These are phyloP conservation scores for Exsudoporus frostii DNA, from an alignment of 768 basidiomycete genomes.

Conservation along the genomic window DNA sequence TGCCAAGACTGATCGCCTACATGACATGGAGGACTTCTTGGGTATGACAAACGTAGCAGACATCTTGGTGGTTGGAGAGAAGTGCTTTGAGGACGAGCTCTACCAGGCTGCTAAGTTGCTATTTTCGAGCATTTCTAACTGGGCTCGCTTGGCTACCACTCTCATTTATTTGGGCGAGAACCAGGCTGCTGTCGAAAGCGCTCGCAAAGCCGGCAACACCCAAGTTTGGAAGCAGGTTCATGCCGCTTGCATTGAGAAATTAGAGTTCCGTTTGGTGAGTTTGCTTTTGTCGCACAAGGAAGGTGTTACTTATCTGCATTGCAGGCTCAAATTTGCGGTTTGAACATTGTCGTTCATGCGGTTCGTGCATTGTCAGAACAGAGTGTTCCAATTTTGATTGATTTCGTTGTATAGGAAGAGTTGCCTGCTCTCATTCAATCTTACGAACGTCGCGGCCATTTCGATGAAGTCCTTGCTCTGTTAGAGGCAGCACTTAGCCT, in stretches of 20 bases:
- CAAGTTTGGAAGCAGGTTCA: constrained; percentile 99
- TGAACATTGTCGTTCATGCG: constrained; percentile 95
- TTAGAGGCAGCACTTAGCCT: constrained; percentile 94
- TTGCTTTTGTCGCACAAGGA: background rate
- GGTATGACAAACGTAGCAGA: constrained; percentile 99
- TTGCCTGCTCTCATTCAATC: constrained; percentile 67
- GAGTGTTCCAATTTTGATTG: constrained; percentile 5
- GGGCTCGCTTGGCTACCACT: constrained; percentile 96
- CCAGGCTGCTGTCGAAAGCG: constrained; percentile 97
- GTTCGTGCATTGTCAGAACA: constrained; percentile 23
- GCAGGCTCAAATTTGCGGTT: constrained; percentile 96
- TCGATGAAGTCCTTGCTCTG: constrained; percentile 88
- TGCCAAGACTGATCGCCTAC: constrained; percentile 94
- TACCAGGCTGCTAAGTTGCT: constrained; percentile 96
- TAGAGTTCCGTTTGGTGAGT: constrained; percentile 85
- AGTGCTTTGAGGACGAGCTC: constrained; percentile 97
- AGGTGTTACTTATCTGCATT: constrained; percentile 7
- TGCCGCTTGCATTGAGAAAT: constrained; percentile 95
- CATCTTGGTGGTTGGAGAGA: constrained; percentile 94
- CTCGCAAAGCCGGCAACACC: constrained; percentile 98
- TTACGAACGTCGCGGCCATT: constrained; percentile 90
- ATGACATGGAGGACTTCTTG: constrained; percentile 99
- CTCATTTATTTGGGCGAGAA: constrained; percentile 98
- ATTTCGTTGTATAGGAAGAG: constrained; percentile 56
- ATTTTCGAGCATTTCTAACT: constrained; percentile 97